Base-by-base conservation (phyloP, 306 rosid species). In the Parietaria judaica region DNA sequence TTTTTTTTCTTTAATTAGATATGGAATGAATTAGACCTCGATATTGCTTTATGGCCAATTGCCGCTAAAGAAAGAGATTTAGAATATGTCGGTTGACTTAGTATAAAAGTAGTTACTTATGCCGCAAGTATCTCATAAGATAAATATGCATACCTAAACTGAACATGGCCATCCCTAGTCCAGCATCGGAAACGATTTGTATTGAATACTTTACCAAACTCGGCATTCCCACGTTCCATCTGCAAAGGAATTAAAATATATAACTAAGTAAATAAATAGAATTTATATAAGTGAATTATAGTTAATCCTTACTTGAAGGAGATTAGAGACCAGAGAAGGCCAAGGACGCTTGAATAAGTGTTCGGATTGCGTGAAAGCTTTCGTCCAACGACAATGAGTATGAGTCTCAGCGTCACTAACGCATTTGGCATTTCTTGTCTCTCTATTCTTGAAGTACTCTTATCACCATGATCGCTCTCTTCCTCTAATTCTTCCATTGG, bases 81-180 rank as follows among this genome's bases (percentile, higher is more conserved):
- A 23, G 31, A 23, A 23, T 23, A 23, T 1, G 31, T 23, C 31
- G 31, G 1, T 23, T 1, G 1, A 23, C 31, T 23, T 23, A 23
- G 31, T 2, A 23, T 23, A 23, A 23, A 23, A 23, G 31, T 23
- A 23, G 31, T 23, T 23, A 23, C 31, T 23, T 23, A 23, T 2
- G 31, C 31, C 31, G 31, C 31, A 23, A 23, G 31, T 23, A 23
- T 23, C 31, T 23, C 31, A 23, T 23, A 23, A 23, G 10, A 52
- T n/a, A 52, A n/a, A 4, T 0, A 1, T 52, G 34, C 31, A 17
- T 70, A 66, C 77, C 81, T 55, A 77, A 68, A 37, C 78, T 77
- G 69, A 77, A 77, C 81, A 77, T 72, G n/a, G 78, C 78, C 81
- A 77, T 77, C 34, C 81, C 81, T 11, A 77, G 78, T 37, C 81